phyloP scores from a whole-genome alignment of 768 basidiomycete species.

The Rhodocollybia butyracea region DNA sequence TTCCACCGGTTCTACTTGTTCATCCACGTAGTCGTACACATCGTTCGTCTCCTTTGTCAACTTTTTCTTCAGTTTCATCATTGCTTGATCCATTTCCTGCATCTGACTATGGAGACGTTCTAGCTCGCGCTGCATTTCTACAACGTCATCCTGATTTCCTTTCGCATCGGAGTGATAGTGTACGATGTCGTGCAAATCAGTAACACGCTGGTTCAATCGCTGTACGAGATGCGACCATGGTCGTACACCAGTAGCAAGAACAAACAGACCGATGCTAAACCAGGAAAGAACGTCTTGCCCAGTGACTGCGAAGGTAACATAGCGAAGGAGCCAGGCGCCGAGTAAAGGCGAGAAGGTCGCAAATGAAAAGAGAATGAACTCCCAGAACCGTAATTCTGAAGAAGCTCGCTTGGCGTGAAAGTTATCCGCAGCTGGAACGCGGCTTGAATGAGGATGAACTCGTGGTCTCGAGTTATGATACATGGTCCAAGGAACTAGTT shows the following conservation, averaged over 20 bases:
- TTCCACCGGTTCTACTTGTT: conserved; percentile 51
- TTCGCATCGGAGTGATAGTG: conserved; percentile 48
- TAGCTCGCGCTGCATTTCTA: conserved; percentile 28
- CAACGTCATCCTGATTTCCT: not conserved
- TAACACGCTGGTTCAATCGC: conserved; percentile 59
- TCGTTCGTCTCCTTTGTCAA: conserved; percentile 46
- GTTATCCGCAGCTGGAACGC: conserved; percentile 28
- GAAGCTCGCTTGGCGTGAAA: conserved; percentile 41
- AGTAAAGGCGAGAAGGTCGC: conserved; percentile 64
- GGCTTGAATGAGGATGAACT: conserved; percentile 24
- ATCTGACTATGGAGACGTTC: conserved; percentile 39
- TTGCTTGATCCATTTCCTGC: conserved; percentile 43
- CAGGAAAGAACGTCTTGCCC: conserved; percentile 59
- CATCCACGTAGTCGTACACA: conserved; percentile 58
- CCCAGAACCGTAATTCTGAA: conserved; percentile 57
- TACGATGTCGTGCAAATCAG: conserved; percentile 60
- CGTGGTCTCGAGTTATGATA: conserved; percentile 56
- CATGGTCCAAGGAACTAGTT: conserved; percentile 62
- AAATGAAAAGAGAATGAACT: conserved; percentile 60
- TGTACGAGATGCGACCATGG: conserved; percentile 74
- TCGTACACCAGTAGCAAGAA: conserved; percentile 74
- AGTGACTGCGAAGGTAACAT: conserved; percentile 48
- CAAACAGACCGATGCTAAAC: conserved; percentile 78
- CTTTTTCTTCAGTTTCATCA: conserved; percentile 39
- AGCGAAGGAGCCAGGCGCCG: conserved; percentile 65